Evolutionary conservation across 352 stramenopile genomes (phyloP).

Genomic region (Phytophthora vignae): DNA sequence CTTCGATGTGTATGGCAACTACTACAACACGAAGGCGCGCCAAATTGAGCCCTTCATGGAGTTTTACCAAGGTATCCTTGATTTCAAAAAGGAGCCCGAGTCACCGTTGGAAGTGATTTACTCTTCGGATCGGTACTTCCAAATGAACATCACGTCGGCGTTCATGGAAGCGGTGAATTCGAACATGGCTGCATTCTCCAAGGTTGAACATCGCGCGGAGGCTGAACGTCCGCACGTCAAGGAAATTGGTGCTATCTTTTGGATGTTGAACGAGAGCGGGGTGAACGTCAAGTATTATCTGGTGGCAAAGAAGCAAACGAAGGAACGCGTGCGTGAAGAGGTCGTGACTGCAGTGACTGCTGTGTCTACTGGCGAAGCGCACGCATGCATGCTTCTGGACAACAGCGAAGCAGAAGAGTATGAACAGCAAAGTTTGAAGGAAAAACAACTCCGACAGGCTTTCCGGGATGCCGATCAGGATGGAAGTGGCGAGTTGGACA

Average conservation of each 20-base stretch:
- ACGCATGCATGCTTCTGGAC: conserved; percentile 71
- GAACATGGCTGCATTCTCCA: conserved; percentile 71
- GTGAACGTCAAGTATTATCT: conserved; percentile 86
- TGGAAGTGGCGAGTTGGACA: conserved; percentile 79
- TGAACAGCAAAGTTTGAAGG: conserved; percentile 83
- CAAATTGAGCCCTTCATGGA: conserved; percentile 89
- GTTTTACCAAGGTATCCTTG: conserved; percentile 82
- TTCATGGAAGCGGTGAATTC: conserved; percentile 87
- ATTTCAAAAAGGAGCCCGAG: conserved; percentile 80
- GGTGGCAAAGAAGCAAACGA: conserved; percentile 72
- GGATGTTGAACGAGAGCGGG: conserved; percentile 86
- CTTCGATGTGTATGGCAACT: conserved; percentile 89
- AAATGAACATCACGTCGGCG: conserved; percentile 84
- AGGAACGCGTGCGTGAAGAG: conserved; percentile 58
- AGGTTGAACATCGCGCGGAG: conserved; percentile 53
- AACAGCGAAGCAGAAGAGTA: conserved; percentile 78
- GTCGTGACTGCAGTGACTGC: conserved; percentile 61
- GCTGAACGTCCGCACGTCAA: conserved; percentile 80
- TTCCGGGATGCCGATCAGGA: conserved; percentile 83
- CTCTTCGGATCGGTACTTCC: conserved; percentile 85
- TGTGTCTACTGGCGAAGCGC: conserved; percentile 57
- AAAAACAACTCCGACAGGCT: conserved; percentile 85
- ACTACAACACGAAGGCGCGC: conserved; percentile 83
- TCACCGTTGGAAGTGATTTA: conserved; percentile 74
- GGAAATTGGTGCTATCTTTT: conserved; percentile 84